Percentiles rank a stretch among this genome's conserved stretches.
Evolutionary conservation across 306 rosid species (phyloP).

Genomic region (Malus fusca): DNA sequence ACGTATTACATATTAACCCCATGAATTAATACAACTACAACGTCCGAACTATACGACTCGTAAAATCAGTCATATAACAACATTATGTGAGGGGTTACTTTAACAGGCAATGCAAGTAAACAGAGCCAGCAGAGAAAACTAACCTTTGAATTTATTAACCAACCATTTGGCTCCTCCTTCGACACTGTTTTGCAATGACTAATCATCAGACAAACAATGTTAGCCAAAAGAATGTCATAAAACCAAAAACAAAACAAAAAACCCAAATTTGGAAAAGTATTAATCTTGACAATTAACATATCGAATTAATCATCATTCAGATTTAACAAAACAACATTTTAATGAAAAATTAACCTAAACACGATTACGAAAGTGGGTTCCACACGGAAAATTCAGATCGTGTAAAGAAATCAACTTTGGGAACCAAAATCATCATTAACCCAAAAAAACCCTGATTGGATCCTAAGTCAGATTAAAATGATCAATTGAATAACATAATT

Average conservation of each 20-base stretch:
- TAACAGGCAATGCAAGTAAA: not conserved
- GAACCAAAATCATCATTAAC: not conserved
- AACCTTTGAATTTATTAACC: conserved; percentile 79
- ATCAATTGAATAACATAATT: not conserved
- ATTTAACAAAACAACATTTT: not conserved
- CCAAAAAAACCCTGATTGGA: not conserved
- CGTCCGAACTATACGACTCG: not conserved
- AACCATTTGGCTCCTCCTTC: conserved; percentile 82
- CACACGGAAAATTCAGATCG: not conserved
- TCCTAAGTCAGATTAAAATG: not conserved
- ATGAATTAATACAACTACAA: too few relatives aligned
- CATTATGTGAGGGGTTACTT: not conserved
- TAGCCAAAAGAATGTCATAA: conserved; percentile 4
- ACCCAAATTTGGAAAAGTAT: not conserved
- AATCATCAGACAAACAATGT: conserved; percentile 20
- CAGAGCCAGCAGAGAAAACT: conserved; percentile 12
- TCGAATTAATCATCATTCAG: not conserved
- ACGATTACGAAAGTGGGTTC: not conserved
- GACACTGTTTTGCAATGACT: conserved; percentile 64
- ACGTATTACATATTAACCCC: not conserved
- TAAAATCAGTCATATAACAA: not conserved
- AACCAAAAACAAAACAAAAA: not conserved
- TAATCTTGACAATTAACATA: not conserved
- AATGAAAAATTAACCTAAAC: not conserved
- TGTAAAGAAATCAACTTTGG: not conserved